Conservation (phyloP, 805 yeast genomes). For the Wickerhamiella azymoides region DNA sequence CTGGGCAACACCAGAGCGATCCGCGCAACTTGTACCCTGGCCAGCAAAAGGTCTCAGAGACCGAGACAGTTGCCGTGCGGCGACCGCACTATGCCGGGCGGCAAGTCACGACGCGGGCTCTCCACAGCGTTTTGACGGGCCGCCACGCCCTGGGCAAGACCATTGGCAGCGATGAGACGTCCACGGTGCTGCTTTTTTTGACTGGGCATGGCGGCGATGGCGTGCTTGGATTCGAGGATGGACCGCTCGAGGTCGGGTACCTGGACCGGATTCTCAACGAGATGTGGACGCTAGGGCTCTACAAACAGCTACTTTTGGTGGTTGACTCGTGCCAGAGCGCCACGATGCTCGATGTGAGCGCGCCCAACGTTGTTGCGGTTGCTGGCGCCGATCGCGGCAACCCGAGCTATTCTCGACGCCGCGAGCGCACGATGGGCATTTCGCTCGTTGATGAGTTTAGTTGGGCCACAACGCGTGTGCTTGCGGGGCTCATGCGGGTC, state of each 20-base stretch:
- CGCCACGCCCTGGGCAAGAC: not conserved
- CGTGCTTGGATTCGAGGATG: constrained; percentile 5
- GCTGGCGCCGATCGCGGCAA: constrained; percentile 2
- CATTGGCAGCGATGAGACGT: not conserved
- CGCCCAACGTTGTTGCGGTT: not conserved
- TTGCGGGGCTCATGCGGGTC: not conserved
- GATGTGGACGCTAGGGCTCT: not conserved
- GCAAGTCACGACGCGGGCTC: constrained; percentile 1
- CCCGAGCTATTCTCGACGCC: not conserved
- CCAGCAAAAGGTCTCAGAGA: not conserved
- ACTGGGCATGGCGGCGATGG: constrained; percentile 9
- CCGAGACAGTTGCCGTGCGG: not conserved
- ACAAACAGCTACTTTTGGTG: not conserved
- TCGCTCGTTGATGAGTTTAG: constrained; percentile 5
- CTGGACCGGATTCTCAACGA: not conserved
- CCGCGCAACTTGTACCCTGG: constrained; percentile 4
- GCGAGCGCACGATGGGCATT: constrained; percentile 3
- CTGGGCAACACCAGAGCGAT: constrained; percentile 4
- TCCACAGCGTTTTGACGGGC: not conserved
- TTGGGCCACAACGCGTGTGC: not conserved
- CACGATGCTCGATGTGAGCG: constrained; percentile 1
- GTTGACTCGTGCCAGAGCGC: constrained; percentile 8
- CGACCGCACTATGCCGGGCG: constrained; percentile 2
- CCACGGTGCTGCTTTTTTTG: not conserved
- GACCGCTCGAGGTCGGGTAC: not conserved